Evolutionary conservation across 2,329 filamentous ascomycete genomes (phyloP).

Genomic region (Talaromyces sp.): DNA sequence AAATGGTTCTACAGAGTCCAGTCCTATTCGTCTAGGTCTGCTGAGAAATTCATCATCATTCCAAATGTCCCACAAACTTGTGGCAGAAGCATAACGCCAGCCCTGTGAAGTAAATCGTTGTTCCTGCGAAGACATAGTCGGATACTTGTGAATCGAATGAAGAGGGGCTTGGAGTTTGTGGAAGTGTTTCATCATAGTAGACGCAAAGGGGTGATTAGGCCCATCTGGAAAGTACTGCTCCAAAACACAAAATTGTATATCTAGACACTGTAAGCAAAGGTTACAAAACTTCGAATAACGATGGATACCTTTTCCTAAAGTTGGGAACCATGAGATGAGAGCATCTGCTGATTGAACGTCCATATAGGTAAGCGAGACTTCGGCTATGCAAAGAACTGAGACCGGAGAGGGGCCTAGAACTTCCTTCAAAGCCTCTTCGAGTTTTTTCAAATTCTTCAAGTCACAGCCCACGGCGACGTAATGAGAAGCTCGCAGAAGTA

Average conservation of each 20-base stretch:
- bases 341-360: constrained; percentile 67
- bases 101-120: constrained; percentile 65
- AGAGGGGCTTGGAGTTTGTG: constrained; percentile 74
- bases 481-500: constrained; percentile 63
- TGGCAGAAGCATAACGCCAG: constrained; percentile 61
- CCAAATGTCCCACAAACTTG: constrained; percentile 82
- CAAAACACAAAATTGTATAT: constrained; percentile 77
- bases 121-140: constrained; percentile 62
- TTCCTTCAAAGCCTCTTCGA: constrained; percentile 58
- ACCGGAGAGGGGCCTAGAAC: constrained; percentile 58
- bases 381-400: constrained; percentile 74
- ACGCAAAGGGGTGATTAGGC: constrained; percentile 73
- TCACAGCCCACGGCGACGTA: constrained; percentile 83
- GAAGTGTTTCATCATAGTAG: constrained; percentile 81
- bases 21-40: constrained; percentile 53
- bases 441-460: constrained; percentile 61
- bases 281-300: constrained; percentile 6
- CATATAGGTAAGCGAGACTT: constrained; percentile 92
- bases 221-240: constrained; percentile 84
- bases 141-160: constrained; percentile 70
- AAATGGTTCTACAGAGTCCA: constrained; percentile 76
- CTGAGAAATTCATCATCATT: constrained; percentile 64
- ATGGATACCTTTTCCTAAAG: constrained; percentile 60
- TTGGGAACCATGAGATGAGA: constrained; percentile 74
- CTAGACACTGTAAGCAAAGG: constrained; percentile 15